These are phyloP conservation scores for Beauveria rudraprayagi DNA, from an alignment of 2,329 filamentous ascomycete genomes.

Conservation along the genomic window DNA sequence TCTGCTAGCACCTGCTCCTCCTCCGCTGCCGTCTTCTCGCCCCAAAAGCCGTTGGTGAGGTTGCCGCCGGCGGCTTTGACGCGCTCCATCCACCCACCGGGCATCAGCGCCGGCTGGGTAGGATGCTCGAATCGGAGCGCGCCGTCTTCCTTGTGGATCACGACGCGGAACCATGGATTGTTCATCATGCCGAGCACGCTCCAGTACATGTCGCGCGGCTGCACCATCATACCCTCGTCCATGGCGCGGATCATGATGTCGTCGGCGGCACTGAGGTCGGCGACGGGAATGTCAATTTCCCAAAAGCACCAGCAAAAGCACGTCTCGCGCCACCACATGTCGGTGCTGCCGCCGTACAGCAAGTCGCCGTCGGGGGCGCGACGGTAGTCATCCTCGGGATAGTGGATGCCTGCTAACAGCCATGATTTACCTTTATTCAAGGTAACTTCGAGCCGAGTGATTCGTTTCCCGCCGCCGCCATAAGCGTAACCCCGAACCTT, in stretches of 20 bases:
- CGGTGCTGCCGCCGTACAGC: constrained; percentile 69
- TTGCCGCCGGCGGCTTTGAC: constrained; percentile 78
- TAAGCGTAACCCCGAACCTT: constrained; percentile 77
- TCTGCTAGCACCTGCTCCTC: constrained; percentile 32
- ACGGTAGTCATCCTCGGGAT: constrained; percentile 80
- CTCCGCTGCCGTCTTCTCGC: constrained; percentile 54
- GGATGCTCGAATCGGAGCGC: constrained; percentile 77
- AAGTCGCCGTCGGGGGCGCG: constrained; percentile 45
- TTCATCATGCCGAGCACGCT: constrained; percentile 96
- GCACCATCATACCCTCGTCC: constrained; percentile 81
- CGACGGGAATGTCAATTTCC: constrained; percentile 59
- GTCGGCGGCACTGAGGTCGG: constrained; percentile 53
- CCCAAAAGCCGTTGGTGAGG: constrained; percentile 76
- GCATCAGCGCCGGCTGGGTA: constrained; percentile 67
- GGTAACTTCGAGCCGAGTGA: constrained; percentile 76
- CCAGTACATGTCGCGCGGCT: constrained; percentile 95
- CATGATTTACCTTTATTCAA: constrained; percentile 76
- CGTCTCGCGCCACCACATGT: constrained; percentile 73
- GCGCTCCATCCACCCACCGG: constrained; percentile 88
- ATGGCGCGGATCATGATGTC: constrained; percentile 79
- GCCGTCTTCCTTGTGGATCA: constrained; percentile 57
- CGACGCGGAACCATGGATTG: constrained; percentile 84
- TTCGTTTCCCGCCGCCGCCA: constrained; percentile 72
- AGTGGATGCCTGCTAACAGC: constrained; percentile 68
- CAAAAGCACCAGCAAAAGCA: constrained; percentile 93